phyloP scores from a whole-genome alignment of 495 filamentous ascomycete species.

The Hypoxylon cercidicola region DNA sequence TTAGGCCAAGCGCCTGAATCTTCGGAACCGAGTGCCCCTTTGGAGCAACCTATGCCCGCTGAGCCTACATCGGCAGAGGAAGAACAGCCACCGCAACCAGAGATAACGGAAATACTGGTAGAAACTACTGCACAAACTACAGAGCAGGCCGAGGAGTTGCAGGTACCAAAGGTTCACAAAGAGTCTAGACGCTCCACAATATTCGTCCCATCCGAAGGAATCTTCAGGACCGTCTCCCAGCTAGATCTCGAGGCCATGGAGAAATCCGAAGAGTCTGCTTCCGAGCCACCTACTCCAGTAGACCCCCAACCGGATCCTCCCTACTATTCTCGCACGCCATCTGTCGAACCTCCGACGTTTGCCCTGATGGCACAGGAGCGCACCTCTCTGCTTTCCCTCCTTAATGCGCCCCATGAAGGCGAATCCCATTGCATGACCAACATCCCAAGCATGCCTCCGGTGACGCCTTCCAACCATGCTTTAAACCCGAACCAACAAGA shows the following conservation, averaged over 20 bases:
- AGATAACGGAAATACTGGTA: slow-evolving; percentile 14
- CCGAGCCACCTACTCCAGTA: slow-evolving; percentile 44
- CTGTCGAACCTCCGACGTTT: slow-evolving; percentile 61
- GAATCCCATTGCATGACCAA: slow-evolving; percentile 43
- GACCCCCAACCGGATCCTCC: slow-evolving; percentile 29
- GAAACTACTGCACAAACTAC: slow-evolving; percentile 24
- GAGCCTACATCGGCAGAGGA: background rate
- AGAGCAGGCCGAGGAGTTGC: slow-evolving; percentile 34
- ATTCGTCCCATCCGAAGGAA: slow-evolving; percentile 61
- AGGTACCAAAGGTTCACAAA: slow-evolving; percentile 35
- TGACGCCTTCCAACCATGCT: slow-evolving; percentile 14
- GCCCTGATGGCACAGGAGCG: slow-evolving; percentile 56
- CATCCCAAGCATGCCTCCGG: slow-evolving; percentile 50
- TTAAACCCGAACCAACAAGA: slow-evolving; percentile 24
- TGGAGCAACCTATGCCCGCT: background rate
- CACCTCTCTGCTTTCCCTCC: slow-evolving; percentile 65
- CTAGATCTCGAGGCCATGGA: slow-evolving; percentile 50
- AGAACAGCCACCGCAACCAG: slow-evolving; percentile 3
- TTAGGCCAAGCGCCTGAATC: slow-evolving; percentile 47
- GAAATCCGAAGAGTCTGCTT: slow-evolving; percentile 26
- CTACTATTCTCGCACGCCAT: slow-evolving; percentile 58
- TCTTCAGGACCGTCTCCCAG: slow-evolving; percentile 63
- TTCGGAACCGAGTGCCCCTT: slow-evolving; percentile 2
- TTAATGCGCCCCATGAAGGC: slow-evolving; percentile 58
- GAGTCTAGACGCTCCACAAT: slow-evolving; percentile 53